phyloP scores from a whole-genome alignment of 169 alveolate species.

The Eimeria sp. region DNA sequence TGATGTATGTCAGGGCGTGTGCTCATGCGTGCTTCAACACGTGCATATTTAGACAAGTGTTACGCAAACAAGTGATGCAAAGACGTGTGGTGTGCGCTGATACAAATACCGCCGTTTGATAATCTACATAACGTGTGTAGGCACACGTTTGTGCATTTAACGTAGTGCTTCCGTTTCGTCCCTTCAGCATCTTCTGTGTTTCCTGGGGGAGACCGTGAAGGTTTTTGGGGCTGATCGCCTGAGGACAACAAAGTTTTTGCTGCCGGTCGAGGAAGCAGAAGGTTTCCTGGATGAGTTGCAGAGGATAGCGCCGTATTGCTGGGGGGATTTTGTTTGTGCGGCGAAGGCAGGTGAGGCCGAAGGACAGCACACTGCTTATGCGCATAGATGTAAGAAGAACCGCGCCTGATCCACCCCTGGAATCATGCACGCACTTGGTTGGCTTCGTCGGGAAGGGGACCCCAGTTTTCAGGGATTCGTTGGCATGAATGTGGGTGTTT shows the following conservation, averaged over 20 bases:
- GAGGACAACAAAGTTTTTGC: background rate
- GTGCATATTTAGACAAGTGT: background rate
- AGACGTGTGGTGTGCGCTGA: background rate
- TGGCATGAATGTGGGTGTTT: background rate
- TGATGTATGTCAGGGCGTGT: background rate
- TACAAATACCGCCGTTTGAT: background rate
- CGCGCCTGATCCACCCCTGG: background rate
- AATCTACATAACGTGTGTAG: background rate
- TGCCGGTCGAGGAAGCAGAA: conserved; percentile 26
- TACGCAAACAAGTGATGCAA: background rate
- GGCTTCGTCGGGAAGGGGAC: background rate
- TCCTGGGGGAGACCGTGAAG: conserved; percentile 52
- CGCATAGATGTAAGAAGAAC: background rate
- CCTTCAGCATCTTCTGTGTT: conserved; percentile 30
- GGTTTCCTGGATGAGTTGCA: conserved; percentile 20
- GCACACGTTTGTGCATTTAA: background rate
- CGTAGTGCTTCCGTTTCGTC: background rate
- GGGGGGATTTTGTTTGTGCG: background rate
- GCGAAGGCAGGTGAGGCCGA: conserved; percentile 36
- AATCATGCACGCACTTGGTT: background rate
- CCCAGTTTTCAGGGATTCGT: background rate
- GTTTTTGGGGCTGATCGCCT: conserved; percentile 24
- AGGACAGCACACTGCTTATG: background rate
- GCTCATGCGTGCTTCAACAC: background rate
- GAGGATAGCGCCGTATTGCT: conserved; percentile 7